Base-by-base conservation (phyloP, 345 rosid species). In the Hibiscus mutabilis region DNA sequence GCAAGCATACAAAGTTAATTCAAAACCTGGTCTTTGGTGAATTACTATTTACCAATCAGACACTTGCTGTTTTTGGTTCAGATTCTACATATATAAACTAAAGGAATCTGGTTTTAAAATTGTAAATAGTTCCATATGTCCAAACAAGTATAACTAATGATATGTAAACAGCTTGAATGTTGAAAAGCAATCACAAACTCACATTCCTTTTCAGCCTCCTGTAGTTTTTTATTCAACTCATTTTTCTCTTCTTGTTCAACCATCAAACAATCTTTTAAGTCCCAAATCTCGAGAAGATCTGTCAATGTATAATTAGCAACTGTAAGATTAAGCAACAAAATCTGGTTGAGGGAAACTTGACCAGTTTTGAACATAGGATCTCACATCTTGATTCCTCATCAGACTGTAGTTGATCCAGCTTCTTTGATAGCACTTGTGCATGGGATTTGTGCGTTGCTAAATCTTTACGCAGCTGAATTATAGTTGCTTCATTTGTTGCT, bases 241-340 rank as follows among this genome's bases (percentile, higher is more conserved):
- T 81, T 79, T 80, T 90, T 90, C 87, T 92, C 96, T 82, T 86
- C 92, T 72, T 86, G 92, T 68, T 92, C 96, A 76, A 86, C 76
- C 59, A 86, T 58, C 60, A 92, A 86, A 61, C 92, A 87, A 62
- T 90, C 97, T 83, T 78, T 92, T 78, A 92, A 81, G 85, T 90
- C 98, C 77, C 79, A 91, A 81, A 86, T 85, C 84, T 90, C 94
- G 3, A 79, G 70, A 74, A 79, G 76, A 85, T 85, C 98, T 90
- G 85, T 29, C 69, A 76, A 60, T 69, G 24, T 15, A 56, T 24
- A 68, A 63, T 77, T 19, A 70, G 60, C 27, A 31, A 7, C 21
- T 46, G 3, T 46, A 46, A 46, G 14, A 72, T 19, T 47, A 66
- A 27, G 18, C 0, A 33, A 53, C 29, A 55, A 56, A 64, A 63